These are phyloP conservation scores for Fusarium albidum DNA, from an alignment of 2,329 filamentous ascomycete species.

Conservation along the genomic window DNA sequence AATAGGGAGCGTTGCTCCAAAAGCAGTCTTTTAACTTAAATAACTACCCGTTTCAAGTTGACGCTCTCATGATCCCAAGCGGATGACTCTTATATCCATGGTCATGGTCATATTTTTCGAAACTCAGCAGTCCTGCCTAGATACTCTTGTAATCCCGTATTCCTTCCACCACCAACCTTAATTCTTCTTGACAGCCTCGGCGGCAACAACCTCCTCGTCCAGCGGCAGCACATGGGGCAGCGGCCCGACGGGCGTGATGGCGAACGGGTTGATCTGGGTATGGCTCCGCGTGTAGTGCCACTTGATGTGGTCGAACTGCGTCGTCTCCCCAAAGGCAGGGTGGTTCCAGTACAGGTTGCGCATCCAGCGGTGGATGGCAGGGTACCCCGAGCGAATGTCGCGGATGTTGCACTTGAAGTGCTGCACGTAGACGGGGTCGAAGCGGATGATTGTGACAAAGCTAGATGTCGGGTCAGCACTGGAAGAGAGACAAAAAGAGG, in stretches of 20 bases:
- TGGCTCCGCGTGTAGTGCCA: conserved; percentile 71
- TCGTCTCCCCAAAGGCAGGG: conserved; percentile 81
- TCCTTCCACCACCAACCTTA: conserved; percentile 3
- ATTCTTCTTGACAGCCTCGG: conserved; percentile 30
- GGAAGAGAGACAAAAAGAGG: not conserved
- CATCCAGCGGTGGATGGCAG: conserved; percentile 82
- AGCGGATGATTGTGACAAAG: conserved; percentile 76
- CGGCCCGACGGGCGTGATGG: conserved; percentile 87
- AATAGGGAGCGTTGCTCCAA: no score
- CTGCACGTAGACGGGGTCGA: conserved; percentile 84
- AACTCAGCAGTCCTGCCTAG: not conserved
- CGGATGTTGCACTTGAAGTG: conserved; percentile 89
- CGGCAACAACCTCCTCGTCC: conserved; percentile 79
- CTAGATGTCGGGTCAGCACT: conserved; percentile 40
- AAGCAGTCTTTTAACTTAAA: no score
- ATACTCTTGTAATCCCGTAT: not conserved
- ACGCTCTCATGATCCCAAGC: not conserved
- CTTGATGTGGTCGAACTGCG: conserved; percentile 96
- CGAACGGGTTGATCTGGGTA: conserved; percentile 70
- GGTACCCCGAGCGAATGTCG: conserved; percentile 86
- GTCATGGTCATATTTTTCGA: not conserved
- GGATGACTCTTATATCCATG: not conserved
- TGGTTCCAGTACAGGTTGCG: conserved; percentile 85
- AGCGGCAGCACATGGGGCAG: conserved; percentile 80
- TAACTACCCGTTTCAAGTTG: no score